A percentile compares a stretch with the other conserved stretches of the same genome.
Conservation (phyloP, 176 grass and related monocot genomes). For the Rhynchospora tenuis region DNA sequence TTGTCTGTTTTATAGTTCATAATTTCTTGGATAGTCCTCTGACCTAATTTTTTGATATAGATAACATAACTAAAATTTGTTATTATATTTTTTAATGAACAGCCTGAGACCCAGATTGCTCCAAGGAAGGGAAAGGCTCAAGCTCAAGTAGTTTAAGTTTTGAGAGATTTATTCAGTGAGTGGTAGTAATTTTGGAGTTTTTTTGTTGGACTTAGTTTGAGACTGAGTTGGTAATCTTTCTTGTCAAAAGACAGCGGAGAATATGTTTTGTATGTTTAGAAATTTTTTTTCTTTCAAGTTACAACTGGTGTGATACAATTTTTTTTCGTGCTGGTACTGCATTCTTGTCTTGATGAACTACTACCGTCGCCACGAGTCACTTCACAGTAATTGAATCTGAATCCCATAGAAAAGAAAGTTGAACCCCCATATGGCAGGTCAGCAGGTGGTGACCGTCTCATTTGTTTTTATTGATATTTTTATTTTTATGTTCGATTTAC, state of each 20-base stretch:
- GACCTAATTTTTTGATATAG: not conserved
- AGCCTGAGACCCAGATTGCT: conserved; percentile 51
- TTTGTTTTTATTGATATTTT: no score
- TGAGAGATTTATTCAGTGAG: not conserved
- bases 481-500: no score
- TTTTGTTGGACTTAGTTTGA: conserved; percentile 7
- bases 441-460: no score
- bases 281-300: not conserved
- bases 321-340: not conserved
- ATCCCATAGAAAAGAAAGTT: no score
- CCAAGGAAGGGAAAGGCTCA: conserved; percentile 45
- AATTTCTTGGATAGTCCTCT: not conserved
- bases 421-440: no score
- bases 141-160: conserved; percentile 9
- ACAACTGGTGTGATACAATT: not conserved
- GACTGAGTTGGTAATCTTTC: not conserved
- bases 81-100: not conserved
- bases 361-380: not conserved
- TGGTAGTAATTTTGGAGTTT: conserved; percentile 2
- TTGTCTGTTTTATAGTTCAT: not conserved
- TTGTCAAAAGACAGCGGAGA: not conserved
- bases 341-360: not conserved
- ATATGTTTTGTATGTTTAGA: not conserved
- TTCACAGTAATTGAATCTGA: no score
- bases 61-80: not conserved